A percentile compares a stretch with the other conserved stretches of the same genome.
Conservation (phyloP, 2,329 filamentous ascomycete genomes). For the Pestalotiopsis sp. region DNA sequence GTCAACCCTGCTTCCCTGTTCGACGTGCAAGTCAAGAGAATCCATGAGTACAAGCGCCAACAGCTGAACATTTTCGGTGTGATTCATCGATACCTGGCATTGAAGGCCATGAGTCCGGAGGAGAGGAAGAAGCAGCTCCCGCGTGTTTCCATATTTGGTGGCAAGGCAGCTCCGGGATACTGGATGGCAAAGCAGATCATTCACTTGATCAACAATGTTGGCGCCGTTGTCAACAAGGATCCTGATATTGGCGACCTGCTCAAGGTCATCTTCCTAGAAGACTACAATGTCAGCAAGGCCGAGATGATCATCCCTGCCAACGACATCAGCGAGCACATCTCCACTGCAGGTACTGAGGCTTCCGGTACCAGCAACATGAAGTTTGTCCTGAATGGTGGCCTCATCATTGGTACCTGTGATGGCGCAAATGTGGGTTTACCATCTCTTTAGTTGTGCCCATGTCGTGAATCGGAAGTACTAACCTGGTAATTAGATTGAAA, state of each 20-base stretch:
- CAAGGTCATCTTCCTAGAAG: constrained; percentile 96
- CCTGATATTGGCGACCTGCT: constrained; percentile 88
- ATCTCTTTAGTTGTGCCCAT: neutral
- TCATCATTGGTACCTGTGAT: constrained; percentile 98
- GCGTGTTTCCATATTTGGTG: constrained; percentile 94
- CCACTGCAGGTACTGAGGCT: constrained; percentile 91
- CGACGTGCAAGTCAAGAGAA: constrained; percentile 97
- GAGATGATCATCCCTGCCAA: constrained; percentile 95
- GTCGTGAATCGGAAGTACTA: constrained; percentile 13
- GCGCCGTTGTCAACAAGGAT: constrained; percentile 88
- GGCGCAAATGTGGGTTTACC: constrained; percentile 81
- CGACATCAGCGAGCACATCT: constrained; percentile 98
- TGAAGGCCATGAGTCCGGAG: constrained; percentile 83
- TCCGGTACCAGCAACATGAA: constrained; percentile 99
- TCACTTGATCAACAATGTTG: constrained; percentile 92
- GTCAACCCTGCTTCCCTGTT: constrained; percentile 91
- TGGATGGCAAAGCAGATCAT: constrained; percentile 99
- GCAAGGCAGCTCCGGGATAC: constrained; percentile 96
- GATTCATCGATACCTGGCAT: constrained; percentile 87
- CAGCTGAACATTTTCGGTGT: constrained; percentile 99
- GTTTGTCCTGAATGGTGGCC: constrained; percentile 94
- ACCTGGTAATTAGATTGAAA: constrained; percentile 69
- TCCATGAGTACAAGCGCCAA: constrained; percentile 99
- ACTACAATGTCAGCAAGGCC: constrained; percentile 99
- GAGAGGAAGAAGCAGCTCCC: constrained; percentile 85